Base-by-base conservation (phyloP, 306 rosid genomes). In the Phaseolus lunatus region DNA sequence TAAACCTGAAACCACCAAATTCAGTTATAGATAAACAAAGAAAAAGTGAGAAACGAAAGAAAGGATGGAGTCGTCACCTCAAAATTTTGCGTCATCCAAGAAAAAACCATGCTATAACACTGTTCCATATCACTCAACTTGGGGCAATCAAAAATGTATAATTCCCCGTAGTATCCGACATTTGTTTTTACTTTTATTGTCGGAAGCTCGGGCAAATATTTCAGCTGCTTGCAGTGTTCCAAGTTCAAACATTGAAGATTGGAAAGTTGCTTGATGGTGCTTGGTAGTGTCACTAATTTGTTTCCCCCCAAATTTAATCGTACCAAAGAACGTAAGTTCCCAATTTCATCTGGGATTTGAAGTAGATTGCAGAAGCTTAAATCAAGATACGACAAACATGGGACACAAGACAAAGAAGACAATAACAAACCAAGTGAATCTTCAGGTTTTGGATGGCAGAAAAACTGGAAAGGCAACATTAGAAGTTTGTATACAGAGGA, bases 141-240 rank as follows among this genome's bases (percentile, higher is more conserved):
- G 39, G 19, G 65, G 19, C 65, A 58, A 4, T 24, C 0, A 26
- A 24, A 58, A 58, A 6, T 14, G 2, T 1, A 4, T 57, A 57
- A 57, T 24, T 0, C 6, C 19, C 35, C 0, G 2, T 0, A 0
- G 18, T 19, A 3, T 19, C 0, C 0, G 5, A 0, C 22, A 49
- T 1, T 0, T 49, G 2, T 18, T 6, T 16, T 18, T 7, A 7
- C 24, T 20, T 54, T 10, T 0, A 14, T 12, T n/a, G n/a, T n/a
- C n/a, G n/a, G n/a, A n/a, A n/a, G n/a, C n/a, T n/a, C n/a, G n/a
- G n/a, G n/a, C n/a, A n/a, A n/a, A n/a, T n/a, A n/a, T n/a, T n/a
- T n/a, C n/a, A n/a, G n/a, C n/a, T n/a, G n/a, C n/a, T n/a, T 41
- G 14, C 13, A 41, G 45, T 41, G 45, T 3, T 9, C 3, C 45